Evolutionary conservation across 345 rosid genomes (phyloP), one percentile per base, ranked within the genome.

Genomic region (Citrus unshiu): DNA sequence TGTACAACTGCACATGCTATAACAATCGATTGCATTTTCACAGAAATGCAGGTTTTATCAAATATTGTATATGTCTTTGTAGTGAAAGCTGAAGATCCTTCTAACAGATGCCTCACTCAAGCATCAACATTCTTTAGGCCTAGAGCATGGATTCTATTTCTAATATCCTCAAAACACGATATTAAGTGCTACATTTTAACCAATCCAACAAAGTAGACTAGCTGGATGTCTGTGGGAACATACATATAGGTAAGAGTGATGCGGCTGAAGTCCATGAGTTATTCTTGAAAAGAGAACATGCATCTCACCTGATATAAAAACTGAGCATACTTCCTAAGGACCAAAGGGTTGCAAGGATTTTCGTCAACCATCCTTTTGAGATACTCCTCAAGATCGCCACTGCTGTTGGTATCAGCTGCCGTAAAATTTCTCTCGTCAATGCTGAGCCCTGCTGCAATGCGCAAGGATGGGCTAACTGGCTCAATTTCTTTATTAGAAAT

Each of bases 291-390:
- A 64, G 4, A 9, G 61, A 60, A 43, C 12, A 35, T 34, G 16
- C 70, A 66, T 54, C 61, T 83, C 56, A 86, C 89, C 89, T 80
- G 70, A 74, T 57, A 54, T 67, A 88, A 85, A 78, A 88, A 85
- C 68, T 81, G 72, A 34, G 91, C 89, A 82, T 80, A 86, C 65
- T 80, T 83, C 79, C 79, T 82, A 9, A 86, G 75, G 61, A 86
- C 68, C 61, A 75, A 73, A 25, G 87, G 58, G 65, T 82, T 79
- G 73, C 56, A 58, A 46, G 87, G 86, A 79, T 85, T 72, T 75
- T 82, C 82, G 75, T 83, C 83, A 2, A 88, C 54, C 88, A 81
- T 85, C 76, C 54, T 79, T 66, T 35, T 72, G 39, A 68, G 80
- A 43, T 69, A 76, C 65, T 83, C 87, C 71, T 83, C 88, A 46